These are phyloP conservation scores for Yarrowia keelungensis DNA, from an alignment of 805 yeast genomes.

Conservation along the genomic window DNA sequence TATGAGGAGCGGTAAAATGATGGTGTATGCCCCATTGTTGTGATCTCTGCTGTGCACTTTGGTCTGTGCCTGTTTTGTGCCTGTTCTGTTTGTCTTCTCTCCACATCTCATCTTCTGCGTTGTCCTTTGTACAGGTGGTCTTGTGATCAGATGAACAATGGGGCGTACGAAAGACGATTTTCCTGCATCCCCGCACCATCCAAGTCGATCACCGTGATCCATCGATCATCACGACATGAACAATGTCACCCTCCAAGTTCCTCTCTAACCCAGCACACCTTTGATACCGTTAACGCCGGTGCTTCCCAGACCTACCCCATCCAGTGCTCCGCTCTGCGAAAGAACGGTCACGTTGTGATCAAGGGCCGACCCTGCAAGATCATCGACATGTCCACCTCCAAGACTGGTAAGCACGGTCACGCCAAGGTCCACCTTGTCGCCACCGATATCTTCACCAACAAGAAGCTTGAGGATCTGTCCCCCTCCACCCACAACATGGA, in stretches of 20 bases:
- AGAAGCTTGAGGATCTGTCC: constrained; percentile 99
- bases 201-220: background rate
- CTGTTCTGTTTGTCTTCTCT: background rate
- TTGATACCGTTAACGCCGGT: constrained; percentile 98
- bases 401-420: constrained; percentile 99
- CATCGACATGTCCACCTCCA: constrained; percentile 99
- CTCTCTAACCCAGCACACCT: constrained; percentile 68
- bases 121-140: constrained; percentile 4
- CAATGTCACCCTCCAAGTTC: background rate
- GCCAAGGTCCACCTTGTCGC: constrained; percentile 99
- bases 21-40: no score
- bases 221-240: no score
- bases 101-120: background rate
- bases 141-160: constrained; percentile 2
- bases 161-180: constrained; percentile 3
- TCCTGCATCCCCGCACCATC: background rate
- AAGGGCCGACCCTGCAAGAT: constrained; percentile 99
- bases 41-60: no score
- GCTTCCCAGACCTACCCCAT: constrained; percentile 98
- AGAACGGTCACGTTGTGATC: constrained; percentile 98
- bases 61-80: background rate
- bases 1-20: no score
- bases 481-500: constrained; percentile 99
- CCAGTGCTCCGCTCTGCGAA: constrained; percentile 99
- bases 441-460: constrained; percentile 97